phyloP scores from a whole-genome alignment of 306 rosid genomes.

The Coriaria nepalensis region DNA sequence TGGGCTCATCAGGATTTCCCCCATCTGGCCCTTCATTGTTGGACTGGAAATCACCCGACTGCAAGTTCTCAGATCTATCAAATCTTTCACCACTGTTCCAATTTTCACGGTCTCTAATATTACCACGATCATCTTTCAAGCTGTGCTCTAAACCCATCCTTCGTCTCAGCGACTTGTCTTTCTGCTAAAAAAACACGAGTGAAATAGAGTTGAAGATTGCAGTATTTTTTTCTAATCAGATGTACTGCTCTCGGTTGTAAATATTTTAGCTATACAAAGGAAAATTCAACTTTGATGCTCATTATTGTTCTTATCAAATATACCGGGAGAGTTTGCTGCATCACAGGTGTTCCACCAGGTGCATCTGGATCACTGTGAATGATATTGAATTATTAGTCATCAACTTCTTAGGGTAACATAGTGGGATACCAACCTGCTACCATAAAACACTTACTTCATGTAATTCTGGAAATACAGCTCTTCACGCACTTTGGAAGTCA shows the following conservation, averaged over 20 bases:
- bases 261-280: too few relatives aligned
- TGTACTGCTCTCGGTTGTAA: not conserved
- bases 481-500: conserved; percentile 74
- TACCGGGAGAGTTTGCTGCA: conserved; percentile 89
- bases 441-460: conserved; percentile 64
- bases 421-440: conserved; percentile 5
- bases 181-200: conserved; percentile 26
- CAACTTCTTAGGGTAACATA: conserved; percentile 1
- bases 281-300: too few relatives aligned
- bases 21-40: conserved; percentile 47
- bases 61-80: conserved; percentile 56
- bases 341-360: conserved; percentile 90
- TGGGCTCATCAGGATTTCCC: conserved; percentile 71
- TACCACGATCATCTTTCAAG: conserved; percentile 84
- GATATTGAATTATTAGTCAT: conserved; percentile 19
- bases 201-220: too few relatives aligned
- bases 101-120: conserved; percentile 62
- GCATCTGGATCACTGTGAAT: conserved; percentile 68
- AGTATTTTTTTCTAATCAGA: not conserved
- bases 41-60: conserved; percentile 47
- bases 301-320: not conserved
- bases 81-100: conserved; percentile 56
- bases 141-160: conserved; percentile 62
- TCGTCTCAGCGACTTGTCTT: conserved; percentile 58
- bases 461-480: conserved; percentile 85